Evolutionary conservation across 805 yeast genomes (phyloP), one percentile per base, ranked within the genome.

Genomic region (Zygotorulaspora chibaensis): DNA sequence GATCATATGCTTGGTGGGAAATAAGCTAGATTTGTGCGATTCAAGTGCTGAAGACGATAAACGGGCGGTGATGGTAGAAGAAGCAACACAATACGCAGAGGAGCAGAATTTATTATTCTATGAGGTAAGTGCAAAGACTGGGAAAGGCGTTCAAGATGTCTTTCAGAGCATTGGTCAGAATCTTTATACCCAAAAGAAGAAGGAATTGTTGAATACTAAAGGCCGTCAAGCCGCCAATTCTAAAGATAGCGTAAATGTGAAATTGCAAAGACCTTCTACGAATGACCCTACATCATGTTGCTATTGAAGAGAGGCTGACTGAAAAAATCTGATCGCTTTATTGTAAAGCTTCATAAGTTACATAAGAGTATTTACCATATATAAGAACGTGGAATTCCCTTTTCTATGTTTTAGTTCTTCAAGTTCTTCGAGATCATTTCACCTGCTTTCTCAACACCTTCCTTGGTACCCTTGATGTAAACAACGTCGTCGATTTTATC

Each of bases 1-100:
- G 42, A 81, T 89, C 37, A 86, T 93, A 52, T 87, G 91, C 28
- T 65, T 93, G 8, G 85, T 91, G 3, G 99, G 98, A 0, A 93
- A 88, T 65, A 93, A 93, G 66, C 56, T 68, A 3, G 99, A 93
- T 65, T 63, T 89, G 38, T 56, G 60, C 29, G 51, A 58, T 9
- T 54, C 82, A 56, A 55, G 73, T 1, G 88, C 81, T 61, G 70
- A 83, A 51, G 75, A 63, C 12, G 67, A 65, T 3, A 73, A 74
- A 29, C 70, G 89, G 52, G 63, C 68, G 37, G 73, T 77, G 8
- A 56, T 62, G 3, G 61, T 54, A 27, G 72, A 67, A 11, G 70
- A 69, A 18, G 86, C 87, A 0, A 66, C 68, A 53, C 70, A 75
- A 28, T 82, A 80, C 56, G 80, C 82, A 2, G 68, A 67, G 42